phyloP scores from a whole-genome alignment of 371 early-diverging fungal genomes.

The Apophysomyces elegans region DNA sequence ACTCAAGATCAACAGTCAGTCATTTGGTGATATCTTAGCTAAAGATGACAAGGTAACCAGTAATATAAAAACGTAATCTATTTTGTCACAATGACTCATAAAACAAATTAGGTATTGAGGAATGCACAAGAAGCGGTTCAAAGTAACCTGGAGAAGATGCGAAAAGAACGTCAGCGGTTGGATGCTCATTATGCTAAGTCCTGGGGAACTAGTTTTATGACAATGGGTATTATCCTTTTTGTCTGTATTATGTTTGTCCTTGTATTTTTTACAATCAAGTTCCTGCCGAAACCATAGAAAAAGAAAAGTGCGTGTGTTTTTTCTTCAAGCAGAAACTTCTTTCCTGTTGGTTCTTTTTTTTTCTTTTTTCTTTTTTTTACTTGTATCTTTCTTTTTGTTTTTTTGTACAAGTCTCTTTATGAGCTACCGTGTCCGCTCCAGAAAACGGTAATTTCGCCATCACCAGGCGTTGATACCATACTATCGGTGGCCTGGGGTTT shows the following conservation, averaged over 20 bases:
- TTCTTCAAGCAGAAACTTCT: neutral
- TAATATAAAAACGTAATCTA: neutral
- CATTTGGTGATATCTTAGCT: constrained; percentile 63
- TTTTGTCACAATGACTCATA: too few species aligned
- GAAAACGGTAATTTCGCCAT: constrained; percentile 57
- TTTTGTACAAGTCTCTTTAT: neutral
- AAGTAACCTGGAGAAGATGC: constrained; percentile 53
- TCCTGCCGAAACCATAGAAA: constrained; percentile 62
- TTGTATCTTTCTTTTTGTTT: too few species aligned
- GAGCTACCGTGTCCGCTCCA: constrained; percentile 40
- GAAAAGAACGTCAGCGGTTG: constrained; percentile 58
- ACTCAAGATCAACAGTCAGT: constrained; percentile 66
- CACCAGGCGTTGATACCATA: constrained; percentile 43
- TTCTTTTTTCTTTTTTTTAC: neutral
- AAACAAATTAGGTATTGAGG: constrained; percentile 34
- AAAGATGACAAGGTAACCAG: constrained; percentile 56
- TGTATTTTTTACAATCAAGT: constrained; percentile 70
- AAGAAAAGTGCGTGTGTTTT: constrained; percentile 13
- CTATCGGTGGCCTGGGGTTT: constrained; percentile 35
- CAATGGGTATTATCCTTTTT: constrained; percentile 62
- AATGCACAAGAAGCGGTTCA: constrained; percentile 59
- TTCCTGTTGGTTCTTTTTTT: neutral
- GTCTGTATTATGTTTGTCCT: constrained; percentile 70
- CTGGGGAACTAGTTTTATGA: constrained; percentile 75
- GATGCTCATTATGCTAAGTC: constrained; percentile 61